Percentiles rank a stretch among this genome's conserved stretches.
Evolutionary conservation across 345 rosid genomes (phyloP).

Genomic region (Citrus medica): DNA sequence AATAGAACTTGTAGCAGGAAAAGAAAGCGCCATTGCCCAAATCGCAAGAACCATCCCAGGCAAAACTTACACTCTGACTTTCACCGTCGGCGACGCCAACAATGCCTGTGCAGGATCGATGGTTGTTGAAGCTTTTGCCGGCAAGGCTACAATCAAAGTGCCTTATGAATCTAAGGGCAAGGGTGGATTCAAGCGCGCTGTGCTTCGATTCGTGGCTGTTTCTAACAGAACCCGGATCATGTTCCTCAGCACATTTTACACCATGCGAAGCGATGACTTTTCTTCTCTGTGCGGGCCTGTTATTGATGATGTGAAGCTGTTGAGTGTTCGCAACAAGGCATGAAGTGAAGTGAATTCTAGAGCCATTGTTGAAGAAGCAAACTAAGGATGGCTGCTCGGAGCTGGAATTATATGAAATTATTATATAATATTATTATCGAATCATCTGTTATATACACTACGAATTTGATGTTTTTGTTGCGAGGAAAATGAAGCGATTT

Average conservation of each 20-base stretch:
- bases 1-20: conserved; percentile 76
- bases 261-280: conserved; percentile 66
- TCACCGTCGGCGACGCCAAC: conserved; percentile 68
- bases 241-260: conserved; percentile 73
- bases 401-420: background rate
- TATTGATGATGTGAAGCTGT: conserved; percentile 61
- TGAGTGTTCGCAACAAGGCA: conserved; percentile 35
- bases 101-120: conserved; percentile 68
- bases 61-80: conserved; percentile 53
- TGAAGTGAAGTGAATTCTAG: conserved; percentile 2
- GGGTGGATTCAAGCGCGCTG: conserved; percentile 66
- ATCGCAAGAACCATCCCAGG: conserved; percentile 49
- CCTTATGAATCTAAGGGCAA: conserved; percentile 66
- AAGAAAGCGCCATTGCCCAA: conserved; percentile 84
- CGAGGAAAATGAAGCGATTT: background rate
- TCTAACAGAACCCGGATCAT: conserved; percentile 48
- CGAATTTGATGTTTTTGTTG: conserved; percentile 8
- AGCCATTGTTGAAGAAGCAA: background rate
- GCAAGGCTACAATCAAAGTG: conserved; percentile 46
- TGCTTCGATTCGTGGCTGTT: conserved; percentile 45
- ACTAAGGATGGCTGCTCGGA: background rate
- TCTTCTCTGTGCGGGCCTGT: conserved; percentile 84
- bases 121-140: conserved; percentile 76
- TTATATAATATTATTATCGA: background rate
- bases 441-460: background rate